phyloP scores from a whole-genome alignment of 306 rosid genomes.

The Begonia peltatifolia region DNA sequence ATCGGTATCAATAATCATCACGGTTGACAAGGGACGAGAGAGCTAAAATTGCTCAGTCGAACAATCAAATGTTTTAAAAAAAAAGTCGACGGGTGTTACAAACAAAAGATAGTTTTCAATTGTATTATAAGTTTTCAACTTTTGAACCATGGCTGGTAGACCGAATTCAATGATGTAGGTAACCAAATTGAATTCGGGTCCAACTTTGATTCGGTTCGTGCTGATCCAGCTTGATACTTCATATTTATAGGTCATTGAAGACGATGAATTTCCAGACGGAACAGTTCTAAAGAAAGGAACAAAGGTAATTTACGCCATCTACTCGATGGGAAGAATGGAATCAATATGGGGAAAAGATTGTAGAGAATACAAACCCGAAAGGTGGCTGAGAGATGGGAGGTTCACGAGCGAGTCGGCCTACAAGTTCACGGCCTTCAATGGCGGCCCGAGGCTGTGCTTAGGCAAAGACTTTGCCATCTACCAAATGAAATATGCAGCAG shows the following conservation, averaged over 20 bases:
- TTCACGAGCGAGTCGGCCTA: conserved; percentile 78
- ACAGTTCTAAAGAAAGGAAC: conserved; percentile 58
- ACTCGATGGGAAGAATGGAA: conserved; percentile 85
- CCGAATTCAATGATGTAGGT: too few relatives aligned
- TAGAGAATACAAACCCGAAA: conserved; percentile 61
- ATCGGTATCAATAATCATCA: too few relatives aligned
- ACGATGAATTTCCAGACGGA: conserved; percentile 71
- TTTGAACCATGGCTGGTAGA: too few relatives aligned
- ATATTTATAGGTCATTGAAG: conserved; percentile 39
- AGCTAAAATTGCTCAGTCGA: too few relatives aligned
- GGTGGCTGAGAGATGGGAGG: conserved; percentile 62
- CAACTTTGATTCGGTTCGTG: too few relatives aligned
- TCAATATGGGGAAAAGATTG: conserved; percentile 75
- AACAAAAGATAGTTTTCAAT: too few relatives aligned
- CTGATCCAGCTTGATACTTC: too few relatives aligned
- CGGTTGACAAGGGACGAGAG: too few relatives aligned
- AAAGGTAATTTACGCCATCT: conserved; percentile 69
- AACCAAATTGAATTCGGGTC: too few relatives aligned
- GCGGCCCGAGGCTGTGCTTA: conserved; percentile 83
- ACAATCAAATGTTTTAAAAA: too few relatives aligned
- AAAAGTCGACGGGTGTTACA: too few relatives aligned
- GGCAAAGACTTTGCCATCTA: conserved; percentile 89
- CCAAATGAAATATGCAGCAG: conserved; percentile 80
- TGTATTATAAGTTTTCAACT: too few relatives aligned
- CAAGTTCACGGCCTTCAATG: conserved; percentile 83